Base-by-base conservation (phyloP, 768 basidiomycete species). In the Dentipellis sp. region DNA sequence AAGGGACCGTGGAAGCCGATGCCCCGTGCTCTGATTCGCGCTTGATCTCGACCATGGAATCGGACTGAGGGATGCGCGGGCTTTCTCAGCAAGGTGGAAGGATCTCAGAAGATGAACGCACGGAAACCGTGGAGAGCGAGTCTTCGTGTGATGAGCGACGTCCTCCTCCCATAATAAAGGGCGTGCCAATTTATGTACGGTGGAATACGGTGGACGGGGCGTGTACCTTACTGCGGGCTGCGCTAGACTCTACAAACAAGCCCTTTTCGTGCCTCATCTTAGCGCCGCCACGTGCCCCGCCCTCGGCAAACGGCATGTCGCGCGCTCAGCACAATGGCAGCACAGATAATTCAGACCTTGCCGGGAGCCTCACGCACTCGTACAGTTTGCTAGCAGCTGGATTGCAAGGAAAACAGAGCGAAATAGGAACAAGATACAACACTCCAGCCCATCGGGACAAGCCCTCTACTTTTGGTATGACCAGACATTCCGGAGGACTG, bases 401-500 rank as follows among this genome's bases (percentile, higher is more conserved):
- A 45, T 45, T 45, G 42, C 42, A 45, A 45, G 9, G 42, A 50
- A 35, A 35, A 50, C 14, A 11, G 19, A 50, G 48, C 14, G 40
- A 14, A 42, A 50, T 22, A 23, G 22, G 48, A 50, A 22, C 48
- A 50, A 50, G 29, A 29, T 45, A 50, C 48, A 50, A 50, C 19
- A 50, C 29, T 23, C 29, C 29, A 22, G 19, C 29, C n/a, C 42
- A 45, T 19, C 10, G 42, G 42, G 42, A 19, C 16, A 19, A n/a
- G 42, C 42, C 58, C 58, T 66, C 81, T 85, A 98, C 80, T 95
- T 94, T 80, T 86, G 80, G 84, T 90, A 91, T 63, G 85, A 87
- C 93, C 93, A 98, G 69, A 93, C 92, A 72, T 92, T 92, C 71
- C 91, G 86, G 72, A 98, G 88, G 72, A 97, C 94, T 97, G 66